Evolutionary conservation across 495 filamentous ascomycete species (phyloP).

Genomic region (Cladorrhinum samala): DNA sequence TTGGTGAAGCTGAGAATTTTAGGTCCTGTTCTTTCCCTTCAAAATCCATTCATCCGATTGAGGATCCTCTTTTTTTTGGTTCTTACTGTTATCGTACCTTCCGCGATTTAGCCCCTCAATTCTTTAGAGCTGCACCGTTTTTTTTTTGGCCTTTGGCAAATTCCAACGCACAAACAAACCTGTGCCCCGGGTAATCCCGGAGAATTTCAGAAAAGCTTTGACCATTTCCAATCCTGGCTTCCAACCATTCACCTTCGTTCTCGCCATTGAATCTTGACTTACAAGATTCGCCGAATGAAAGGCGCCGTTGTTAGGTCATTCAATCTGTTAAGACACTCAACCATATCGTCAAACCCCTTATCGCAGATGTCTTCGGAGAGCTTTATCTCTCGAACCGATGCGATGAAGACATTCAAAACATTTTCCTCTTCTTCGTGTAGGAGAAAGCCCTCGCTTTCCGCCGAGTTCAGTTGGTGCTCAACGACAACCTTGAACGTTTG

Average conservation of each 20-base stretch:
- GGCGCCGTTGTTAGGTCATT: slow-evolving; percentile 1
- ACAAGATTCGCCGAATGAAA: slow-evolving; percentile 17
- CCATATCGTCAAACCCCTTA: slow-evolving; percentile 5
- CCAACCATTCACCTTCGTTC: neutral
- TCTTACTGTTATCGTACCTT: no score
- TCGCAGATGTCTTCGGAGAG: neutral
- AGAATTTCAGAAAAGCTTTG: slow-evolving; percentile 13
- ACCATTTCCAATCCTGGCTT: slow-evolving; percentile 4
- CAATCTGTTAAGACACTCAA: slow-evolving; percentile 8
- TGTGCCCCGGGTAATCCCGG: slow-evolving; percentile 22
- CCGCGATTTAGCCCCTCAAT: no score
- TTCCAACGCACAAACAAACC: neutral
- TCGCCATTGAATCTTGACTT: slow-evolving; percentile 2
- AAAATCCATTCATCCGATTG: no score
- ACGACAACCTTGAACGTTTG: slow-evolving; percentile 21
- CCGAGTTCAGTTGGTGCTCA: slow-evolving; percentile 9
- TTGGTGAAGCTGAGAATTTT: no score
- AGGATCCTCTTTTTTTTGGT: no score
- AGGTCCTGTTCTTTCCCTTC: no score
- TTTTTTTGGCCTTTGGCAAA: neutral
- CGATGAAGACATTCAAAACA: slow-evolving; percentile 14
- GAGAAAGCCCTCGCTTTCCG: slow-evolving; percentile 10
- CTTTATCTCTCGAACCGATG: slow-evolving; percentile 12
- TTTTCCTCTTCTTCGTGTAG: slow-evolving; percentile 21
- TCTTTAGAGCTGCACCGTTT: no score